Evolutionary conservation across 1,284 basidiomycete species (phyloP), one percentile per base, ranked within the genome.

Genomic region (Heliocybe sulcata): DNA sequence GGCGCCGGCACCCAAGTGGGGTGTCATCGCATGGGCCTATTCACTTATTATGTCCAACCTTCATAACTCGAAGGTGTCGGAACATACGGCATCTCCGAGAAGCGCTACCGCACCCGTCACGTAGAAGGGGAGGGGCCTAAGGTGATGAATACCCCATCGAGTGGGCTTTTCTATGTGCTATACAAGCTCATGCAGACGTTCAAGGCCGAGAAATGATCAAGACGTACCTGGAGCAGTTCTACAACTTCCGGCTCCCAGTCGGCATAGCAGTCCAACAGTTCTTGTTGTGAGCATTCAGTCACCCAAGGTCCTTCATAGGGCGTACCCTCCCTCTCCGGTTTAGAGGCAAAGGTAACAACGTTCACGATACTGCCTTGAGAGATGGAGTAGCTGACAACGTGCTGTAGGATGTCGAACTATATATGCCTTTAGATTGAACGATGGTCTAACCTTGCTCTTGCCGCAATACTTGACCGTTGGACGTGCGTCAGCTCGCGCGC

Each of bases 1-100:
- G 1, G 69, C 69, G 1, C 68, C 69, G 10, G 69, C 66, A 14
- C 68, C 69, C 56, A 68, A 67, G 51, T 68, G 65, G 1, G 68
- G 68, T 3, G 63, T 60, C 68, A 69, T 69, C 0, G 64, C 69
- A 55, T 71, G 68, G 3, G 68, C 68, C 69, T 70, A 45, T 16
- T 1, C n/a, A n/a, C n/a, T n/a, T n/a, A n/a, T n/a, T n/a, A n/a
- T n/a, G n/a, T n/a, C n/a, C n/a, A n/a, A n/a, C n/a, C n/a, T n/a
- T n/a, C n/a, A n/a, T n/a, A n/a, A n/a, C n/a, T n/a, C n/a, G 19
- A 14, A 47, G 26, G 8, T 11, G 12, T 19, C 22, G 51, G 10
- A 11, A 26, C 9, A 19, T 35, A 68, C 68, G 2, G 68, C 64
- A 52, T 69, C 68, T 2, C 67, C 68, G 9, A 69, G 35, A 12